Evolutionary conservation across 768 basidiomycete genomes (phyloP).

Genomic region (Phaeotremella skinneri): DNA sequence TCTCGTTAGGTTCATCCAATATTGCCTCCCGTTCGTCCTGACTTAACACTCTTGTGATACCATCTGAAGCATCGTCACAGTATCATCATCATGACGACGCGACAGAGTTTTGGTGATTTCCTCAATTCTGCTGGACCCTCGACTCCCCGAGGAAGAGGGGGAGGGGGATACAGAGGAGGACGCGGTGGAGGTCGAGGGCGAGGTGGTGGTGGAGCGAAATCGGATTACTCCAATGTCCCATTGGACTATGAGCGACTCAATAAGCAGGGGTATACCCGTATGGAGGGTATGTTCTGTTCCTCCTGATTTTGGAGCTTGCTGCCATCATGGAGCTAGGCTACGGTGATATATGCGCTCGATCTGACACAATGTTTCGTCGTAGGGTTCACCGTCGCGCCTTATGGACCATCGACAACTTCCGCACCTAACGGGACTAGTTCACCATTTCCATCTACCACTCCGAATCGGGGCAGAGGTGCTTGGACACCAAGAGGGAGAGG

Average conservation of each 20-base stretch:
- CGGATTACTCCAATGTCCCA: constrained; percentile 36
- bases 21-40: too few relatives aligned
- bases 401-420: constrained; percentile 6
- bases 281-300: constrained; percentile 31
- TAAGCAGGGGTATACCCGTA: constrained; percentile 36
- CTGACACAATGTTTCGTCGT: neutral
- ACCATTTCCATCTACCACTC: constrained; percentile 4
- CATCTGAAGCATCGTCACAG: neutral
- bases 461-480: constrained; percentile 13
- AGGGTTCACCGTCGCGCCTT: constrained; percentile 38
- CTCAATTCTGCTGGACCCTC: constrained; percentile 35
- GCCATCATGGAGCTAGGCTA: neutral
- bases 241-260: constrained; percentile 40
- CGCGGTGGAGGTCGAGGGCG: constrained; percentile 18
- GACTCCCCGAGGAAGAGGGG: constrained; percentile 26
- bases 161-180: constrained; percentile 5
- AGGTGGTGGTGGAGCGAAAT: constrained; percentile 12
- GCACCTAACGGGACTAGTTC: neutral
- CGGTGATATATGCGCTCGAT: neutral
- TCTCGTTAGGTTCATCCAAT: too few relatives aligned
- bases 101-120: constrained; percentile 36
- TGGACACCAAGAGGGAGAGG: constrained; percentile 23
- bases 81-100: constrained; percentile 9
- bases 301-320: neutral
- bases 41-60: too few relatives aligned